Conservation (phyloP, 768 basidiomycete genomes). For the Russula sp. region DNA sequence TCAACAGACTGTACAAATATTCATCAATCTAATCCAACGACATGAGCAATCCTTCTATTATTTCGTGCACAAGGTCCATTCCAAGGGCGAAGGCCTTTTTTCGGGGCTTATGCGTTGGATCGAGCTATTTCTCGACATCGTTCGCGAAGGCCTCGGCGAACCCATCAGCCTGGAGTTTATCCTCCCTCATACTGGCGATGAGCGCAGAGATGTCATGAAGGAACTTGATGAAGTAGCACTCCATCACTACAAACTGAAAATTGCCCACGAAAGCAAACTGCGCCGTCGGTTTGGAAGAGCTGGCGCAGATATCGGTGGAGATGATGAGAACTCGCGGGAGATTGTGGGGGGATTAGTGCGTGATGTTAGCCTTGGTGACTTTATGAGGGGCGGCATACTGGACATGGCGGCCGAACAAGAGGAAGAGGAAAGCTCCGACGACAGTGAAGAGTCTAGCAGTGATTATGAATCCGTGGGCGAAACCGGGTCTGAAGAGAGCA, state of each 20-base stretch:
- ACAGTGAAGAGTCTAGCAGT: conserved; percentile 44
- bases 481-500: conserved; percentile 23
- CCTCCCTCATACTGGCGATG: conserved; percentile 76
- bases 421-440: conserved; percentile 45
- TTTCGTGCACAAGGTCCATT: conserved; percentile 98
- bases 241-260: conserved; percentile 93
- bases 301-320: conserved; percentile 56
- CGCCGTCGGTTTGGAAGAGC: conserved; percentile 73
- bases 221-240: conserved; percentile 88
- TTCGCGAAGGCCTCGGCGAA: conserved; percentile 82
- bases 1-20: conserved; percentile 80
- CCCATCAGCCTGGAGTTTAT: conserved; percentile 81
- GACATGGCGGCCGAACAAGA: conserved; percentile 72
- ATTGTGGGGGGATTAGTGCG: conserved; percentile 78
- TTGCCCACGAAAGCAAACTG: conserved; percentile 88
- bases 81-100: conserved; percentile 92
- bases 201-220: conserved; percentile 69
- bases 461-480: conserved; percentile 39
- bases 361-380: conserved; percentile 78
- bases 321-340: conserved; percentile 79
- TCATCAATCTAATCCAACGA: conserved; percentile 88
- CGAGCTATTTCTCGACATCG: conserved; percentile 86
- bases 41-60: conserved; percentile 95
- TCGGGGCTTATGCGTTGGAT: conserved; percentile 95
- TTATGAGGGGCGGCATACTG: conserved; percentile 72